Evolutionary conservation across 148 eudicot genomes (phyloP).

Genomic region (Chenopodium quinoa): DNA sequence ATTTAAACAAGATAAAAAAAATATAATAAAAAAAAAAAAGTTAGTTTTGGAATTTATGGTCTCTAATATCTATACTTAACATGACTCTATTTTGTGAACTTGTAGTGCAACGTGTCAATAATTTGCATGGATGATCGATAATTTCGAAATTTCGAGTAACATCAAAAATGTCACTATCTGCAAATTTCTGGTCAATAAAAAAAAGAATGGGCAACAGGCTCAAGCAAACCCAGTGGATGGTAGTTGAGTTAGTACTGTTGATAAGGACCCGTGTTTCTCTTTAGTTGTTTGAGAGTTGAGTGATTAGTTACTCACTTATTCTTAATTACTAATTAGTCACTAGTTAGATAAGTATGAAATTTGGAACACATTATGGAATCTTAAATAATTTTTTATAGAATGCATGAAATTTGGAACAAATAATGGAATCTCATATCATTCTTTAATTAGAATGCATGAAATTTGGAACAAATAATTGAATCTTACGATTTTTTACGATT

Average conservation of each 20-base stretch:
- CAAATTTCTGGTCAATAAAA: background rate
- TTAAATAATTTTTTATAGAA: too few species aligned
- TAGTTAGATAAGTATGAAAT: background rate
- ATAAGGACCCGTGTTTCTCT: conserved; percentile 2
- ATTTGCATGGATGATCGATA: background rate
- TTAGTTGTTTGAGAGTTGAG: background rate
- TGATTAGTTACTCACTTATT: background rate
- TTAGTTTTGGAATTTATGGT: too few species aligned
- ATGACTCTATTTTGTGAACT: too few species aligned
- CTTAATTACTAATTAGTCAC: background rate
- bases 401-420: too few species aligned
- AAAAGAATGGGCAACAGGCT: background rate
- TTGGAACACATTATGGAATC: too few species aligned
- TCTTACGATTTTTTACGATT: too few species aligned
- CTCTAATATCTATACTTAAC: too few species aligned
- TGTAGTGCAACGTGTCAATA: background rate
- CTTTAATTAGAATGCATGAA: too few species aligned
- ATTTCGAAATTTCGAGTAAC: background rate
- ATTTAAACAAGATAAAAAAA: too few species aligned
- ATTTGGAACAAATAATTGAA: too few species aligned
- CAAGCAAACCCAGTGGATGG: background rate
- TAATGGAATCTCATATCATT: too few species aligned
- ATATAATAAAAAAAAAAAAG: too few species aligned
- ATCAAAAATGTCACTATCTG: background rate
- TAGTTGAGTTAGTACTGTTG: background rate